Evolutionary conservation across 768 basidiomycete species (phyloP), one percentile per base, ranked within the genome.

Genomic region (Pisolithus microcarpus): DNA sequence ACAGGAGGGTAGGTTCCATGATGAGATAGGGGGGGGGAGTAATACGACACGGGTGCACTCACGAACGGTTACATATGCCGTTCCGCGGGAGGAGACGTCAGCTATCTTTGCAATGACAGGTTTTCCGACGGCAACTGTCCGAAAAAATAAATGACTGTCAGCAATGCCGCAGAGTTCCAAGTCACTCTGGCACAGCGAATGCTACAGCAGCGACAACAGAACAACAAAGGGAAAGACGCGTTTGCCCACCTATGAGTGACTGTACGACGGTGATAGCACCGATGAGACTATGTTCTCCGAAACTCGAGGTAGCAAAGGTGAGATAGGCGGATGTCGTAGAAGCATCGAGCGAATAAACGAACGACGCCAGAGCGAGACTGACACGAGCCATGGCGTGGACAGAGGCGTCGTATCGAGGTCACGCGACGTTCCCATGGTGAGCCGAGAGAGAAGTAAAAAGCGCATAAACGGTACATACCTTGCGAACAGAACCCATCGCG

Each of bases 281-380:
- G 40, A 84, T 70, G 6, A 81, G 66, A 52, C 75, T 78, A 59
- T 83, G 82, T 38, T 73, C 66, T 4, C 68, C 69, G 44, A 83
- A 79, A 24, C 67, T 69, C 15, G 78, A 80, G 15, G 74, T 71
- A 11, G 84, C 83, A 51, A 75, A 81, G 43, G 69, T 63, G 26
- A 84, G 75, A 64, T 86, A 88, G 48, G 74, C 75, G 56, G 71
- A 82, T 2, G 86, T 88, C 7, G 86, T 88, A 16, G 78, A 75
- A 19, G 77, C 73, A 53, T 88, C 87, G 28, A 90, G 72, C 0
- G 85, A 85, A 64, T 88, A 90, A 51, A 87, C 82, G 63, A 87
- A 90, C 1, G 85, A 78, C 0, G 84, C 82, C 0, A 86, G 75
- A 13, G 73, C 85, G 51, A 88, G 65, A 48, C 82, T 70, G 51